Base-by-base conservation (phyloP, 1,139 yeast species). In the Arxiozyma telluris region DNA sequence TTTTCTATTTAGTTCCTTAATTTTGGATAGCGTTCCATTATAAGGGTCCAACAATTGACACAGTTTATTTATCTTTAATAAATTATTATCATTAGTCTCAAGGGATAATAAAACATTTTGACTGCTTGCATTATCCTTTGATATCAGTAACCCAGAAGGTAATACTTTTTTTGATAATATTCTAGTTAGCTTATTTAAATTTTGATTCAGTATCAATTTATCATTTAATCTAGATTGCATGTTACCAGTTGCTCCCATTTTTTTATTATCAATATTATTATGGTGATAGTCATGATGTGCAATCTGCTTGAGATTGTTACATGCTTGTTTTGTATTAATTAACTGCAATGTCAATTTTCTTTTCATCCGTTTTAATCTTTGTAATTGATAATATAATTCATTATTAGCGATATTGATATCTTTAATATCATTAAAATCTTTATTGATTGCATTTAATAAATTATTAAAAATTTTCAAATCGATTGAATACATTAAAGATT, bases 321-420 rank as follows among this genome's bases (percentile, higher is more conserved):
- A 30, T 51, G 54, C 39, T 63, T n/a, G 17, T 30, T 42, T 58
- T 7, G 58, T 51, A n/a, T 50, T 50, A 4, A 64, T 57, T 42
- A 64, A 51, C 42, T 61, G 56, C 41, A 57, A 55, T 27, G 58
- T 60, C 38, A 62, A 51, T 18, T 57, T 60, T 43, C 57, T 57
- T 22, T 59, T 58, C 21, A 57, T 55, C 20, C 55, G 49, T 1
- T 52, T 52, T 12, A 61, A 47, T 47, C 59, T 62, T 47, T 56
- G 61, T 46, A 62, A 51, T 47, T 63, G 63, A 46, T 59, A 58
- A 49, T 63, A 59, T 25, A 66, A 57, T 49, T 65, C 65, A 54
- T 67, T 67, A 50, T 66, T 67, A 8, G 70, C 67, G 41, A 61
- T 47, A 54, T 66, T 64, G 20, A 66, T 64, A 49, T 66, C 71